Base-by-base conservation (phyloP, 192 early-diverging fungal genomes). In the Gaertneriomyces semiglobifer region DNA sequence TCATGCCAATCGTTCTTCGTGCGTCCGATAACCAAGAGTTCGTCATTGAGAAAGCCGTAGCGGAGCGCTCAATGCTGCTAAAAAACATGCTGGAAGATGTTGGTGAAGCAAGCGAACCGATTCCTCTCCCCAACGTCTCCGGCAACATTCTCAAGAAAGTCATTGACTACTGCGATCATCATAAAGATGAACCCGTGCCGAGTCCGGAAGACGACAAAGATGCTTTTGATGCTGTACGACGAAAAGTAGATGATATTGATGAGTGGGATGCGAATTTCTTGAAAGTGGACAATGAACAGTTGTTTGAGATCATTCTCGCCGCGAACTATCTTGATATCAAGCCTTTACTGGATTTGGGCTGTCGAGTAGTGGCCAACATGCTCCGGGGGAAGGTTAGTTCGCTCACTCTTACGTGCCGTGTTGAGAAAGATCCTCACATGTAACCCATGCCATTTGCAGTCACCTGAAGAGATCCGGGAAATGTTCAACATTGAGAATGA, bases 321-420 rank as follows among this genome's bases (percentile, higher is more conserved):
- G 93, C 93, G 4, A 94, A 95, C 76, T 94, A 92, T 76, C 81
- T 99, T 62, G 97, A 98, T 75, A 98, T 98, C 69, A 96, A 95
- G 77, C 90, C 93, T 11, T 83, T 99, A 52, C 80, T 99, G 51
- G 94, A 99, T 78, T 82, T 99, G 56, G 93, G 93, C 7, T 99
- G 96, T 84, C 98, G 97, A 82, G 94, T 94, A 4, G 93, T 98
- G 47, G 96, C 96, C 58, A 96, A 96, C 73, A 92, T 95, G 92
- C 90, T 99, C 77, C 92, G 93, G 75, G 92, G 93, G 44, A 98
- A 98, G 80, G 70, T 72, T 25, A 60, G 62, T 19, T 0, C 25
- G 25, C 25, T 33, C 25, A 2, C 25, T 33, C 25, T 1, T 1
- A 18, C 48, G 12, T 18, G 18, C 12, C 48, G 48, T 14, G 18